A percentile compares a stretch with the other conserved stretches of the same genome.
These are phyloP conservation scores for Arachnopeziza araneosa DNA, from an alignment of 2,329 filamentous ascomycete genomes.

Conservation along the genomic window DNA sequence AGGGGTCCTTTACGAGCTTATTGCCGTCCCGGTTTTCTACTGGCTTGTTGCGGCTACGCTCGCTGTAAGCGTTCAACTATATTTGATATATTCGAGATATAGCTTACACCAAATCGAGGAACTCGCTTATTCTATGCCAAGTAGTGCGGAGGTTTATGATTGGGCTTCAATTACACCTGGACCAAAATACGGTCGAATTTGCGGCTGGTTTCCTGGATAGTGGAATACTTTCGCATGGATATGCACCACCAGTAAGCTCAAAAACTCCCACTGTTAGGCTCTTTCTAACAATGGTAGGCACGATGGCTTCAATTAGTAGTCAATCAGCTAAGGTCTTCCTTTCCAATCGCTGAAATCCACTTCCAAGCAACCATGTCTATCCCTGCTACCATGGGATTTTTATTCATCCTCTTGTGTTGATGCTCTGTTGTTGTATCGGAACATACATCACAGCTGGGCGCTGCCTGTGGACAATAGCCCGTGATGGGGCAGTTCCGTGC, in stretches of 20 bases:
- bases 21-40: constrained; percentile 43
- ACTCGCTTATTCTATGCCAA: constrained; percentile 26
- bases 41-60: constrained; percentile 43
- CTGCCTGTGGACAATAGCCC: constrained; percentile 54
- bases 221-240: constrained; percentile 46
- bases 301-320: constrained; percentile 33
- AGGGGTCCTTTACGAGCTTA: constrained; percentile 57
- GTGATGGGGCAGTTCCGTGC: constrained; percentile 51
- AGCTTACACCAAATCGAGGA: constrained; percentile 11
- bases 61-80: constrained; percentile 32
- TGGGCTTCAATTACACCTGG: constrained; percentile 46
- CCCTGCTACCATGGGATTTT: constrained; percentile 43
- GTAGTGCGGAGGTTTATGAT: constrained; percentile 38
- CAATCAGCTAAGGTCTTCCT: constrained; percentile 44
- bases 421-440: constrained; percentile 45
- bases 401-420: constrained; percentile 47
- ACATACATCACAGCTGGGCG: constrained; percentile 54
- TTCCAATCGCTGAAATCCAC: constrained; percentile 63
- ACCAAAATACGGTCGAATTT: constrained; percentile 38
- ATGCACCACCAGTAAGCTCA: constrained; percentile 16
- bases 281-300: constrained; percentile 10
- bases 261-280: neutral
- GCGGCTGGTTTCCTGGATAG: constrained; percentile 46
- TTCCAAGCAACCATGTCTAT: constrained; percentile 41
- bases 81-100: neutral